Evolutionary conservation across 2,329 filamentous ascomycete species (phyloP), one percentile per base, ranked within the genome.

Genomic region (Drechslerella dactyloides): DNA sequence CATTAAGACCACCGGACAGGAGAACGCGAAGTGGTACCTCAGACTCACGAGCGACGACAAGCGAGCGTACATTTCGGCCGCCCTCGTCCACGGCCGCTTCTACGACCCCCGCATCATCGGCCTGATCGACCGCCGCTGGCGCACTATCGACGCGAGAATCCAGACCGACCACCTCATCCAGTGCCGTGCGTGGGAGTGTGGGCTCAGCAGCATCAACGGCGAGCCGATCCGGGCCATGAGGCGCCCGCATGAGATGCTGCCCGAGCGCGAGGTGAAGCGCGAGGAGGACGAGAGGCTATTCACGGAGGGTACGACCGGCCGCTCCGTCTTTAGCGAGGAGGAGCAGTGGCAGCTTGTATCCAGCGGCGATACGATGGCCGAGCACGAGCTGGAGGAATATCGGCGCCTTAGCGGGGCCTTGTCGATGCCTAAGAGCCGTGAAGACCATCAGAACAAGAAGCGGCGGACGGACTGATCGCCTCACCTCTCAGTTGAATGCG

Each of bases 101-200:
- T 70, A 70, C 42, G 66, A 70, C 23, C 66, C 66, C 2, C 56
- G 66, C 5, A 70, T 70, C 13, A 64, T 70, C 53, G 53, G 50
- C 8, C 54, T 70, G 13, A 64, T 70, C n/a, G 66, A 70, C 24
- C 30, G 17, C 17, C 33, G 42, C 11, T 56, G 61, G 44, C 50
- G 17, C 6, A 64, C 66, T 6, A 30, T 33, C 42, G 66, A 70
- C 48, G 42, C 33, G 5, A 40, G 21, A 1, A 23, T 70, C 19
- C 19, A 21, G 4, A 51, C 59, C n/a, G 19, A 54, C 17, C 8
- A 30, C 2, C 2, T 17, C 10, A 11, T 44, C 23, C 7, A 46
- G 2, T 35, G 55, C 13, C 66, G 66, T 6, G 66, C 54, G 2
- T 1, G 8, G 10, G 40, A 33, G 1, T 21, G 53, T 8, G 66